Evolutionary conservation across 1,284 basidiomycete species (phyloP).

Genomic region (Ustilago lituana): DNA sequence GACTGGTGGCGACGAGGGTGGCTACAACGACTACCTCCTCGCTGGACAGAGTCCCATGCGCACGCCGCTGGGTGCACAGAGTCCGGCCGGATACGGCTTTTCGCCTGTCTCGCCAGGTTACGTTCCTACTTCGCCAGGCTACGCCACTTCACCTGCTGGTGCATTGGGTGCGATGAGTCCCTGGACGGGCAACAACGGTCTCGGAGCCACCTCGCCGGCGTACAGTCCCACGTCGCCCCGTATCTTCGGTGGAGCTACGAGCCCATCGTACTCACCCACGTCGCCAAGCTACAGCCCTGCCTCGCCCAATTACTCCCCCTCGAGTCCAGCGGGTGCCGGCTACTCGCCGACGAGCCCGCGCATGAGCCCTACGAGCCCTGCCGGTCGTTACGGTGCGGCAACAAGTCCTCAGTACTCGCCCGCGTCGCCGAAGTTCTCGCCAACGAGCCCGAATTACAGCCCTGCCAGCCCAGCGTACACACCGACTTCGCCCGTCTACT

Average conservation of each 20-base stretch:
- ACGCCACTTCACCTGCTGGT: conserved; percentile 63
- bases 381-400: conserved; percentile 68
- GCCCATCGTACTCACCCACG: conserved; percentile 71
- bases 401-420: conserved; percentile 70
- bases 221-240: conserved; percentile 72
- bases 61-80: conserved; percentile 62
- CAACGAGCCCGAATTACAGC: conserved; percentile 59
- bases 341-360: conserved; percentile 64
- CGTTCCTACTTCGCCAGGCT: conserved; percentile 56
- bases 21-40: conserved; percentile 74
- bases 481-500: conserved; percentile 63
- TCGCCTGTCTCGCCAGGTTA: conserved; percentile 64
- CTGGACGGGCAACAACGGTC: conserved; percentile 70
- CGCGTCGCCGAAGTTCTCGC: conserved; percentile 54
- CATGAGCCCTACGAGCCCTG: conserved; percentile 59
- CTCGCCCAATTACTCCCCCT: conserved; percentile 59
- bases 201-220: conserved; percentile 72
- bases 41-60: conserved; percentile 81
- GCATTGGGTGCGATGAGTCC: conserved; percentile 74
- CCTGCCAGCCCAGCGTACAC: conserved; percentile 70
- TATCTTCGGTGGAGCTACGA: conserved; percentile 77
- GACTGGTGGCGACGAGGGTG: conserved; percentile 82
- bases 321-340: conserved; percentile 54
- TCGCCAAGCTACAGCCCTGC: conserved; percentile 63
- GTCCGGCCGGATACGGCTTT: conserved; percentile 64